Percentiles rank a stretch among this genome's conserved stretches.
phyloP scores from a whole-genome alignment of 345 rosid species.

The Gynandropsis gynandra region DNA sequence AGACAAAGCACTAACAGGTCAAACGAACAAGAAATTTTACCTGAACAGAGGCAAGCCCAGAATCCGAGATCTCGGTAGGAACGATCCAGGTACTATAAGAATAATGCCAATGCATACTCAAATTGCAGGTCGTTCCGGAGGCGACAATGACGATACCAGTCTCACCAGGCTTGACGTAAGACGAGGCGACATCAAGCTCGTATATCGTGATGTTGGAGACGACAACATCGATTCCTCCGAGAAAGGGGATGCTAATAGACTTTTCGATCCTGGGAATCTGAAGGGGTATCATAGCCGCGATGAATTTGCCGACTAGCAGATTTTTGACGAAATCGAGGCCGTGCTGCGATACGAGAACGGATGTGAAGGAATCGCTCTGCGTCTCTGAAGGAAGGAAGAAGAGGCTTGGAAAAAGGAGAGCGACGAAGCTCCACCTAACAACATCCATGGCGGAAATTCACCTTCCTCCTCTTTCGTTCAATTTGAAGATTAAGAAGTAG shows the following conservation, averaged over 20 bases:
- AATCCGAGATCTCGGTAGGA: constrained; percentile 64
- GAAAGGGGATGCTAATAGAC: constrained; percentile 48
- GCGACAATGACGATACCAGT: constrained; percentile 67
- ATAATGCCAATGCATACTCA: constrained; percentile 85
- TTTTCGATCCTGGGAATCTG: constrained; percentile 54
- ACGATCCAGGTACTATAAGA: constrained; percentile 61
- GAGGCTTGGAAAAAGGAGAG: constrained; percentile 27
- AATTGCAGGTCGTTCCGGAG: constrained; percentile 76
- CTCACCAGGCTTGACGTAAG: constrained; percentile 71
- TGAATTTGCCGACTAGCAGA: constrained; percentile 59
- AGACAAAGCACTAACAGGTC: too few species aligned
- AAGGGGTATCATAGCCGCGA: constrained; percentile 62
- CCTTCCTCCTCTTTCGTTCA: not conserved
- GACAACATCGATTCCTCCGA: constrained; percentile 59
- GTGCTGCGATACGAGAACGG: constrained; percentile 57
- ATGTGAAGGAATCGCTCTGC: constrained; percentile 53
- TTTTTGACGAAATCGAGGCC: constrained; percentile 85
- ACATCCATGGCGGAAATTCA: constrained; percentile 26
- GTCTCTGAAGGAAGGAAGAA: constrained; percentile 23
- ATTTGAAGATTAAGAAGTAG: not conserved
- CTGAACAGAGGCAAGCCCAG: constrained; percentile 80
- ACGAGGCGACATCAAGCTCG: constrained; percentile 55
- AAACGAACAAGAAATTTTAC: constrained; percentile 26
- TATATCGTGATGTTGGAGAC: constrained; percentile 61
- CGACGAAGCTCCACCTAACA: constrained; percentile 17